Evolutionary conservation across 768 basidiomycete species (phyloP).

Genomic region (Suillus decipiens): DNA sequence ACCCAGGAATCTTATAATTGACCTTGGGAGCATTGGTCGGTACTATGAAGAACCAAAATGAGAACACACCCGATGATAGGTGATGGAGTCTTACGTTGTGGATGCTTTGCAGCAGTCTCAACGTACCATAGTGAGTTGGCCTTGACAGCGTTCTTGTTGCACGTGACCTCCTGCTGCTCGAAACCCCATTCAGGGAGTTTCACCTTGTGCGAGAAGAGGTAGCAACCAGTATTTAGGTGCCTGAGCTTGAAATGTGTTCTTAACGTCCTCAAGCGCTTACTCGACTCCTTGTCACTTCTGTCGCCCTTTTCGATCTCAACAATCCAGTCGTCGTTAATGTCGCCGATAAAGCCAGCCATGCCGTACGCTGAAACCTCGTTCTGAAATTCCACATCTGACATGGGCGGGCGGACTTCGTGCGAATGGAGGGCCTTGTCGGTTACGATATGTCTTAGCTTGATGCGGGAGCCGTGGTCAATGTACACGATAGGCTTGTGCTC

Average conservation of each 20-base stretch:
- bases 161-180: constrained; percentile 99
- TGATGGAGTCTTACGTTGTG: constrained; percentile 54
- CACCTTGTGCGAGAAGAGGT: constrained; percentile 97
- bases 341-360: constrained; percentile 79
- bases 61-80: neutral
- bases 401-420: constrained; percentile 91
- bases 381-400: constrained; percentile 98
- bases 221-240: constrained; percentile 89
- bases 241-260: constrained; percentile 80
- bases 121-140: constrained; percentile 93
- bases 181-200: constrained; percentile 98
- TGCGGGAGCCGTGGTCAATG: constrained; percentile 62
- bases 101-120: constrained; percentile 77
- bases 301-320: constrained; percentile 80
- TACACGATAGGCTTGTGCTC: constrained; percentile 55
- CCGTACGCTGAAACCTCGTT: constrained; percentile 98
- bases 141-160: constrained; percentile 94
- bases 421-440: constrained; percentile 92
- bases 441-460: constrained; percentile 78
- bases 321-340: constrained; percentile 91
- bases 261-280: constrained; percentile 74
- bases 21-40: constrained; percentile 71
- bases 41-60: constrained; percentile 45
- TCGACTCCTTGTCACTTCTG: constrained; percentile 64
- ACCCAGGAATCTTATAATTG: constrained; percentile 89